Evolutionary conservation across 352 stramenopile genomes (phyloP).

Genomic region (Pythium brachiatum): DNA sequence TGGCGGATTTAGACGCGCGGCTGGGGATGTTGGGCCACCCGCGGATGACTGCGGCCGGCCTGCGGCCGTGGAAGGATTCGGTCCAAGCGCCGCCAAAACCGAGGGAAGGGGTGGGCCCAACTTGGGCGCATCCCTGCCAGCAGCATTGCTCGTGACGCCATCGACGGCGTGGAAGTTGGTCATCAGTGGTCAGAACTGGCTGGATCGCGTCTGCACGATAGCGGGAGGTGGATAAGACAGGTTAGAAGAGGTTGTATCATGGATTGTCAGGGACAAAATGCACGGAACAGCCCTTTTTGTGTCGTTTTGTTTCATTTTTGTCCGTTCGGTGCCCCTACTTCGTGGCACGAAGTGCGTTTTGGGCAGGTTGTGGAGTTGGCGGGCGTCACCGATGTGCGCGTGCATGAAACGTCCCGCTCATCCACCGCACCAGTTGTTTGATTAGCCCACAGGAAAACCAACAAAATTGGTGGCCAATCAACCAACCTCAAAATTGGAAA

Average conservation of each 20-base stretch:
- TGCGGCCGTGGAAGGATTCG: constrained; percentile 2
- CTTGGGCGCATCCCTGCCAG: too few relatives aligned
- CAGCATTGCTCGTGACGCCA: neutral
- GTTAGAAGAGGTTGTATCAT: neutral
- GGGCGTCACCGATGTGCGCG: neutral
- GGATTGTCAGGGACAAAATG: neutral
- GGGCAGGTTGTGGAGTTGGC: neutral
- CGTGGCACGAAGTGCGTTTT: neutral
- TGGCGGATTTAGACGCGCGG: constrained; percentile 2
- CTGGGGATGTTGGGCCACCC: neutral
- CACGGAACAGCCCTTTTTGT: neutral
- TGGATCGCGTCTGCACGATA: neutral
- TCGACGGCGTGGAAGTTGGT: neutral
- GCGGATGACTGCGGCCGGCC: neutral
- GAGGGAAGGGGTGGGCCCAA: neutral
- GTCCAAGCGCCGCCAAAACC: neutral
- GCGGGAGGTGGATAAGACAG: neutral
- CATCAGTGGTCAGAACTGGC: neutral
- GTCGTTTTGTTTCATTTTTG: neutral
- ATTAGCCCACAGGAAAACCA: neutral
- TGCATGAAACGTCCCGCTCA: neutral
- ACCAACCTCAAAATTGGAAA: neutral
- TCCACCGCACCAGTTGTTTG: neutral
- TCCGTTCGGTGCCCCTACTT: too few relatives aligned
- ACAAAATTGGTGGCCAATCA: neutral